Evolutionary conservation across 2,329 filamentous ascomycete genomes (phyloP), one percentile per base, ranked within the genome.

Genomic region (Colletotrichum melonis): DNA sequence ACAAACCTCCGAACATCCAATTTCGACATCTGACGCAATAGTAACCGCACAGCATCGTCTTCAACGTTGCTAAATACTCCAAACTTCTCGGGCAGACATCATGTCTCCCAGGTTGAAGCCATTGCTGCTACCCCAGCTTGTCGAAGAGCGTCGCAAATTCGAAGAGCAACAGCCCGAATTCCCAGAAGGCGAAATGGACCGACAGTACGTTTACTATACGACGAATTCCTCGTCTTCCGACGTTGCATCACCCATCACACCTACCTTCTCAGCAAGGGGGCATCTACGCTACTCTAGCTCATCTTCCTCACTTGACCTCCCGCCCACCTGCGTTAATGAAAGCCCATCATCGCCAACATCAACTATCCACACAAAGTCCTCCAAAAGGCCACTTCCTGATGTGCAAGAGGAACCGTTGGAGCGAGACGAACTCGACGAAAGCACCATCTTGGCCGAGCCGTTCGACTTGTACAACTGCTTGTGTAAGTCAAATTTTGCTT

Each of bases 401-500:
- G 93, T 98, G 24, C 90, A 95, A 78, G 95, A 98, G 81, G 95
- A 97, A 78, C 92, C 93, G 2, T 84, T 91, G 55, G 93, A 95
- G 80, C 89, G 88, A 67, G 93, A 93, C 26, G 70, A 73, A 32
- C 35, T 56, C 26, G 89, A 92, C 32, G 87, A 88, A 66, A 86
- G 87, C 63, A 83, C 88, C 72, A 86, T 87, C 72, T 82, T 86
- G 59, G 80, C 81, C 77, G 72, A 82, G 30, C 80, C 82, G 28
- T 84, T 86, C 73, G 85, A 86, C 58, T 84, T 91, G 55, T 91
- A 91, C 78, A 87, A 91, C 78, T 96, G 93, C 82, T 88, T 94
- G 78, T 95, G 94, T 95, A 91, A 84, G 93, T 91, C 57, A 42
- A 42, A 19, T 3, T 26, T 5, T 32, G 55, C 14, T 16, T 30